phyloP scores from a whole-genome alignment of 2,329 filamentous ascomycete species.

The Endoconidiophora polonica region DNA sequence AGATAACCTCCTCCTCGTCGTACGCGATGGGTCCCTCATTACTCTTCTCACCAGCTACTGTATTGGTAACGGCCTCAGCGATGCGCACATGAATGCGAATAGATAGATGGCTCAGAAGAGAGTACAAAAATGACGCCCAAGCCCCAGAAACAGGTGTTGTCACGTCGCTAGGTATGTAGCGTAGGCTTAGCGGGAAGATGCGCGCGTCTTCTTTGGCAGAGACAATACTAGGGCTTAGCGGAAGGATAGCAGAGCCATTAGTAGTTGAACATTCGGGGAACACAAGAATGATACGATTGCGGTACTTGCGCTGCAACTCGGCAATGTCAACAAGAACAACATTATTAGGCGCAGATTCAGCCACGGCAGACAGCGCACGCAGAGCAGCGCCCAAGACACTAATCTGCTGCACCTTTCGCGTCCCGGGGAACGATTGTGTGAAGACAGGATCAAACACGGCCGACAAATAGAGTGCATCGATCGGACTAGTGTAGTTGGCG shows the following conservation, averaged over 20 bases:
- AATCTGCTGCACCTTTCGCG: conserved; percentile 56
- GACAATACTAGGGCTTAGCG: conserved; percentile 62
- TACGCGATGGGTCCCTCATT: conserved; percentile 21
- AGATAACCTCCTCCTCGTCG: conserved; percentile 55
- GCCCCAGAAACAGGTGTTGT: conserved; percentile 73
- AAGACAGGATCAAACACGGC: conserved; percentile 95
- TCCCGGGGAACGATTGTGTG: conserved; percentile 64
- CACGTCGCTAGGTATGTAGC: conserved; percentile 77
- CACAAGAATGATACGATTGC: conserved; percentile 60
- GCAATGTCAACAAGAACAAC: conserved; percentile 42
- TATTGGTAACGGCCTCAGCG: conserved; percentile 53
- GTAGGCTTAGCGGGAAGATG: conserved; percentile 80
- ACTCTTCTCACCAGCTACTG: conserved; percentile 22
- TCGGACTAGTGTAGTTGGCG: conserved; percentile 76
- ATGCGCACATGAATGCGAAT: conserved; percentile 86
- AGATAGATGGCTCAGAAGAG: conserved; percentile 64
- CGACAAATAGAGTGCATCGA: conserved; percentile 86
- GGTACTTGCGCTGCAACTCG: conserved; percentile 49
- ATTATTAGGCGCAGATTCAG: conserved; percentile 27
- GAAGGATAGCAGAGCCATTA: conserved; percentile 79
- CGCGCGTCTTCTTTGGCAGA: conserved; percentile 48
- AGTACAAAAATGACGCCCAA: conserved; percentile 66
- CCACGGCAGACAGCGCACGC: conserved; percentile 49
- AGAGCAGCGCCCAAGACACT: conserved; percentile 60
- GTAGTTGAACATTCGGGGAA: conserved; percentile 93